These are phyloP conservation scores for Microdochium paspali DNA, from an alignment of 2,329 filamentous ascomycete species.

Conservation along the genomic window DNA sequence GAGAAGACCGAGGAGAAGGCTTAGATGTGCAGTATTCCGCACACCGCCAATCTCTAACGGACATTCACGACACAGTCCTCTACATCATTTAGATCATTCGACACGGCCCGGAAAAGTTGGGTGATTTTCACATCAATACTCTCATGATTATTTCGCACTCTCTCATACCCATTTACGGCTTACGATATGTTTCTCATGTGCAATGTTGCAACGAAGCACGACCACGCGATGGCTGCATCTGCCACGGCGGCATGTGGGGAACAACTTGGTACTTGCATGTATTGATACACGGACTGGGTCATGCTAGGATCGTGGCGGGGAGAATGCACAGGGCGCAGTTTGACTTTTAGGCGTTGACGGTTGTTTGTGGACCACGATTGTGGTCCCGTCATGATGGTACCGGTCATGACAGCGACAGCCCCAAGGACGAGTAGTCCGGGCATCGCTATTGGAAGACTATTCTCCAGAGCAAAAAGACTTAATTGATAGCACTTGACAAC, in stretches of 20 bases:
- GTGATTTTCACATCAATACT: neutral
- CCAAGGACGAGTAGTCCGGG: neutral
- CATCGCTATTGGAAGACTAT: neutral
- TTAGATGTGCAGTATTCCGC: constrained; percentile 19
- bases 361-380: neutral
- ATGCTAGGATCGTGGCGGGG: neutral
- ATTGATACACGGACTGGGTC: neutral
- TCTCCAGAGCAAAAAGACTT: neutral
- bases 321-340: neutral
- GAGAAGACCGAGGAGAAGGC: constrained; percentile 43
- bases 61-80: neutral
- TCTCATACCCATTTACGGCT: neutral
- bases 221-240: neutral
- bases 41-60: neutral
- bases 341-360: neutral
- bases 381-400: neutral
- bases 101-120: neutral
- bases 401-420: neutral
- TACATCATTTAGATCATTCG: neutral
- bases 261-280: neutral
- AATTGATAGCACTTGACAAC: neutral
- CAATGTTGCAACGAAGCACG: neutral
- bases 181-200: neutral
- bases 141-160: neutral
- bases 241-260: neutral